These are phyloP conservation scores for Hemileia vastatrix DNA, from an alignment of 1,284 basidiomycete genomes.

Conservation along the genomic window DNA sequence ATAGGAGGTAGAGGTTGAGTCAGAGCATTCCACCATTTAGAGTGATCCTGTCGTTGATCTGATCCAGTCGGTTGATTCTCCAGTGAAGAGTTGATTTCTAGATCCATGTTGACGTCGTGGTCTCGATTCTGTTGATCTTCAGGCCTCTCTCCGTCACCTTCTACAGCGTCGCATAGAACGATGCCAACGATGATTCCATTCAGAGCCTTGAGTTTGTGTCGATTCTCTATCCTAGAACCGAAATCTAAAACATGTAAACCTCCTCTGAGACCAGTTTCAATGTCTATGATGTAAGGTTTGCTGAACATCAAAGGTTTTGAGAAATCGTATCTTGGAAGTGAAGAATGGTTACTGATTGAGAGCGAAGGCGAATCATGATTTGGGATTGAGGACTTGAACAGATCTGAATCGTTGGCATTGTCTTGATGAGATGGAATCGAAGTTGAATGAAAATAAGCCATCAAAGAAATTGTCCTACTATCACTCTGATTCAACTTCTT, in stretches of 20 bases:
- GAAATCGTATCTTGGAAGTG: slow-evolving; percentile 56
- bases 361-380: slow-evolving; percentile 26
- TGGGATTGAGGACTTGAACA: not conserved
- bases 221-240: slow-evolving; percentile 30
- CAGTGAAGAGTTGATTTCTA: not conserved
- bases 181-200: slow-evolving; percentile 72
- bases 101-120: not conserved
- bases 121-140: not conserved
- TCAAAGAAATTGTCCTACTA: slow-evolving; percentile 58
- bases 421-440: not conserved
- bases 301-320: slow-evolving; percentile 58
- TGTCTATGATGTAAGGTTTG: slow-evolving; percentile 33
- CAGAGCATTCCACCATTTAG: not conserved
- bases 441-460: slow-evolving; percentile 72
- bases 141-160: slow-evolving; percentile 1
- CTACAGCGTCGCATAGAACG: no score
- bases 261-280: slow-evolving; percentile 60
- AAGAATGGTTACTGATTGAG: slow-evolving; percentile 34
- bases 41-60: no score
- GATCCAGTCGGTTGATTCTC: not conserved
- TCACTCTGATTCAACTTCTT: no score
- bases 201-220: slow-evolving; percentile 54
- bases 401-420: no score
- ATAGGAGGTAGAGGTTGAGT: not conserved
- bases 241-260: slow-evolving; percentile 47